Evolutionary conservation across 345 rosid species (phyloP).

Genomic region (Cochlearia excelsa): DNA sequence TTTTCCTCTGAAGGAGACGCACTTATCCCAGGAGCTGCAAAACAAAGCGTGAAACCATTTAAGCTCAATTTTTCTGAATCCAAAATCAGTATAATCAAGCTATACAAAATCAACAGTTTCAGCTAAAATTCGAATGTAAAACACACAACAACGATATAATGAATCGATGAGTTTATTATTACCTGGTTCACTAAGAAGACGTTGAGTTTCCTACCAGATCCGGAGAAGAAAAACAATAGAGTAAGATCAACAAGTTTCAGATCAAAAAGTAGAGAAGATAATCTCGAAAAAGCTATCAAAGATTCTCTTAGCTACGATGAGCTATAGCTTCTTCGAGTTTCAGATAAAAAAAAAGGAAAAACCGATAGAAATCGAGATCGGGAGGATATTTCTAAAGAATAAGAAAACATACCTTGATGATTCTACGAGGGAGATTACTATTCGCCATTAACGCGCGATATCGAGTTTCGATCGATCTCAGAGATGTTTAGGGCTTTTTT

Average conservation of each 20-base stretch:
- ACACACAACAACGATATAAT: not conserved
- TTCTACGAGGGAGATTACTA: conserved; percentile 96
- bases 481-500: conserved; percentile 24
- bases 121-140: conserved; percentile 10
- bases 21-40: conserved; percentile 93
- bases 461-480: conserved; percentile 22
- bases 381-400: conserved; percentile 14
- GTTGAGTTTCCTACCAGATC: conserved; percentile 88
- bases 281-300: not conserved
- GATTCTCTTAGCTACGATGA: not conserved
- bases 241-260: not conserved
- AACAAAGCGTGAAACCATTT: not conserved
- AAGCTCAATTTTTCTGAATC: not conserved
- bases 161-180: conserved; percentile 8
- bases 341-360: conserved; percentile 7
- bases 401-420: conserved; percentile 73
- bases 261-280: too few species aligned
- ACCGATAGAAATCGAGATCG: conserved; percentile 16
- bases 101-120: conserved; percentile 6
- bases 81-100: not conserved
- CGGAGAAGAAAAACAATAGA: not conserved
- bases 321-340: not conserved
- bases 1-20: conserved; percentile 98
- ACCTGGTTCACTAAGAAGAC: conserved; percentile 99
- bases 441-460: conserved; percentile 58